A percentile compares a stretch with the other conserved stretches of the same genome.
Conservation (phyloP, 768 basidiomycete species). For the Hypholoma fasciculare region DNA sequence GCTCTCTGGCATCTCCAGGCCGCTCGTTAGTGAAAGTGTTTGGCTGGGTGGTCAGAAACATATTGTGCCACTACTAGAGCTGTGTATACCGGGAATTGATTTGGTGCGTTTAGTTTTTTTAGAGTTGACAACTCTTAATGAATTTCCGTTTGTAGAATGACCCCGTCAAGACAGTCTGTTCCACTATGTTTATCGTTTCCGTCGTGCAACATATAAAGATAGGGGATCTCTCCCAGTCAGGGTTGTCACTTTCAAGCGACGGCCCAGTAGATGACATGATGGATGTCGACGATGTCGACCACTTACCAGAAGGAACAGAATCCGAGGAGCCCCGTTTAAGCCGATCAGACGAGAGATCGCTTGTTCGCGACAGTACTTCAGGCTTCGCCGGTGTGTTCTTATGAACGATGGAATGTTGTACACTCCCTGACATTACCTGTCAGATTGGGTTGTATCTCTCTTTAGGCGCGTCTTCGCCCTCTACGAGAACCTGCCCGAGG, state of each 20-base stretch:
- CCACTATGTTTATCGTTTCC: conserved; percentile 76
- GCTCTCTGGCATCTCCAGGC: conserved; percentile 73
- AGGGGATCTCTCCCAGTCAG: conserved; percentile 70
- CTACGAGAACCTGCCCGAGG: conserved; percentile 93
- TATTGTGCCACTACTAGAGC: conserved; percentile 81
- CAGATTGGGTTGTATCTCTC: conserved; percentile 81
- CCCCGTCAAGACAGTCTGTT: conserved; percentile 75
- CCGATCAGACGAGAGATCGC: conserved; percentile 66
- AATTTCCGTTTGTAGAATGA: conserved; percentile 56
- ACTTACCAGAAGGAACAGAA: conserved; percentile 55
- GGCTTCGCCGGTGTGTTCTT: conserved; percentile 64
- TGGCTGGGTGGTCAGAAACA: conserved; percentile 91
- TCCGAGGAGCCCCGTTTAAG: conserved; percentile 44
- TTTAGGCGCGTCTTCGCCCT: conserved; percentile 78
- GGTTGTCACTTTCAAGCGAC: conserved; percentile 53
- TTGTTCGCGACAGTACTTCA: conserved; percentile 77
- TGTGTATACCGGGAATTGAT: conserved; percentile 92
- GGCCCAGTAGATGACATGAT: conserved; percentile 54
- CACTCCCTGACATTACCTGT: background rate
- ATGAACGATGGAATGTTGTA: background rate
- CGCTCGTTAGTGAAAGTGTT: conserved; percentile 71
- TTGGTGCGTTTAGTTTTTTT: conserved; percentile 45
- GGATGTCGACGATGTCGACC: conserved; percentile 49
- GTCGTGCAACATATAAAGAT: conserved; percentile 76
- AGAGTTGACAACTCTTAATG: background rate